Conservation (phyloP, 2,329 filamentous ascomycete genomes). For the Xenoacremonium recifei region DNA sequence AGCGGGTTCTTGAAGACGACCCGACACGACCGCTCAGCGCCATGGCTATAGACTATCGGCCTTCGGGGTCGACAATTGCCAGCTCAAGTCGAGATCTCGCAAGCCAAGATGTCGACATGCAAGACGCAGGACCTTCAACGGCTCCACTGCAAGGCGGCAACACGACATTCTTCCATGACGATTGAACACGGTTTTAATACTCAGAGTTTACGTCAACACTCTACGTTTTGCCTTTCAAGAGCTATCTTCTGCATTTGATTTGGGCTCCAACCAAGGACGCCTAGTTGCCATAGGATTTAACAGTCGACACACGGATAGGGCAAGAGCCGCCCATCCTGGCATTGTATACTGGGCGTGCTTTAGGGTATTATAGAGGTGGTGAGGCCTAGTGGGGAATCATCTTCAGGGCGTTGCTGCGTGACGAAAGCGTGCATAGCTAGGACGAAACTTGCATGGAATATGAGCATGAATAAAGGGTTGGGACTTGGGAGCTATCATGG, state of each 20-base stretch:
- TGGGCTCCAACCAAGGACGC: conserved; percentile 8
- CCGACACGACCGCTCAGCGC: conserved; percentile 52
- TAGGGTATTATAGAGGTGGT: conserved; percentile 31
- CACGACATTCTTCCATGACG: conserved; percentile 51
- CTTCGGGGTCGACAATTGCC: conserved; percentile 26
- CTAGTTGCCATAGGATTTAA: conserved; percentile 16
- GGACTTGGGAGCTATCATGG: too few relatives aligned
- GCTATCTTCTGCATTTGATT: conserved; percentile 14
- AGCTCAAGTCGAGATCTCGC: conserved; percentile 33
- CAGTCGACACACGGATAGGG: conserved; percentile 20
- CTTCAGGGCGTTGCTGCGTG: conserved; percentile 35
- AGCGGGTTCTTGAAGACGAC: conserved; percentile 44
- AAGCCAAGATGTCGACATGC: conserved; percentile 54
- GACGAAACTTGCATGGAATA: conserved; percentile 27
- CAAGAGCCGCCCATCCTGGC: conserved; percentile 24
- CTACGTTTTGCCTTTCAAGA: conserved; percentile 7
- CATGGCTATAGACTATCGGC: conserved; percentile 44
- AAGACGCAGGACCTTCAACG: conserved; percentile 54
- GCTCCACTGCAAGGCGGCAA: conserved; percentile 49
- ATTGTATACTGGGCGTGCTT: conserved; percentile 30
- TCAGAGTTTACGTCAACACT: neutral
- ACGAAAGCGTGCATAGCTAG: conserved; percentile 25
- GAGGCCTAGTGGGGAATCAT: conserved; percentile 32
- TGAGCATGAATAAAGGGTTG: conserved; percentile 23
- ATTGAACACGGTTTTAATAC: conserved; percentile 24